Evolutionary conservation across 2,329 filamentous ascomycete species (phyloP).

Genomic region (Aphanocladium album): DNA sequence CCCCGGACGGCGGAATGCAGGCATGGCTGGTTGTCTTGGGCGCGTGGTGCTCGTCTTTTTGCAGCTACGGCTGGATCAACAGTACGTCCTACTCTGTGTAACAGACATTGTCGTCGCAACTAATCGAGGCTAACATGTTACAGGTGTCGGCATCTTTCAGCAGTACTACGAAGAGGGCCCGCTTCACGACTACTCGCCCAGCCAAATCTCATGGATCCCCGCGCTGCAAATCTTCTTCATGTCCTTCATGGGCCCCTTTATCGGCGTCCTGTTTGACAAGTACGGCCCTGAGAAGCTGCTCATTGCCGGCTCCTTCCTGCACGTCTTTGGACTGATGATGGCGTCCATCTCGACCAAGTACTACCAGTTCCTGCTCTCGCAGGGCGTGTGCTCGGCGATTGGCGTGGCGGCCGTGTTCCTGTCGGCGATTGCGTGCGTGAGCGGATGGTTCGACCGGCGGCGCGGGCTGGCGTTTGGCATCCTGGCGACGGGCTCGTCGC

Average conservation of each 20-base stretch:
- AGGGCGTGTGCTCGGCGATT: constrained; percentile 27
- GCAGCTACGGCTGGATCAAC: constrained; percentile 29
- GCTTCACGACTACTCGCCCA: constrained; percentile 40
- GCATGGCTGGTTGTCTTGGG: constrained; percentile 28
- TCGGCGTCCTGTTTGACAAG: constrained; percentile 55
- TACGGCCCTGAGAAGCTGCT: constrained; percentile 53
- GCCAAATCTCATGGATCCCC: constrained; percentile 51
- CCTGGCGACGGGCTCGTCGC: constrained; percentile 21
- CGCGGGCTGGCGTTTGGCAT: constrained; percentile 25
- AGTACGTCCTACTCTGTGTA: constrained; percentile 17
- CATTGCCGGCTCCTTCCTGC: constrained; percentile 42
- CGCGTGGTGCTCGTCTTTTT: constrained; percentile 29
- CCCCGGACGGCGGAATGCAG: constrained; percentile 9
- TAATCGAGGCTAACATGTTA: too few relatives aligned
- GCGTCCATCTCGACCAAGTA: constrained; percentile 37
- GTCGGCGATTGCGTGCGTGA: constrained; percentile 19
- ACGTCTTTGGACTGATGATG: constrained; percentile 58
- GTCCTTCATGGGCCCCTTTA: constrained; percentile 43
- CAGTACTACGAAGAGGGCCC: constrained; percentile 46
- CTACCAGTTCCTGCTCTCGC: constrained; percentile 31
- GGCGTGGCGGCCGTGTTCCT: constrained; percentile 24
- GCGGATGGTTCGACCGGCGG: constrained; percentile 22
- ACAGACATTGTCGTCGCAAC: too few relatives aligned
- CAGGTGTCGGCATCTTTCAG: constrained; percentile 44
- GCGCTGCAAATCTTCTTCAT: constrained; percentile 49